These are phyloP conservation scores for Aschersonia sp. DNA, from an alignment of 2,329 filamentous ascomycete genomes.

Conservation along the genomic window DNA sequence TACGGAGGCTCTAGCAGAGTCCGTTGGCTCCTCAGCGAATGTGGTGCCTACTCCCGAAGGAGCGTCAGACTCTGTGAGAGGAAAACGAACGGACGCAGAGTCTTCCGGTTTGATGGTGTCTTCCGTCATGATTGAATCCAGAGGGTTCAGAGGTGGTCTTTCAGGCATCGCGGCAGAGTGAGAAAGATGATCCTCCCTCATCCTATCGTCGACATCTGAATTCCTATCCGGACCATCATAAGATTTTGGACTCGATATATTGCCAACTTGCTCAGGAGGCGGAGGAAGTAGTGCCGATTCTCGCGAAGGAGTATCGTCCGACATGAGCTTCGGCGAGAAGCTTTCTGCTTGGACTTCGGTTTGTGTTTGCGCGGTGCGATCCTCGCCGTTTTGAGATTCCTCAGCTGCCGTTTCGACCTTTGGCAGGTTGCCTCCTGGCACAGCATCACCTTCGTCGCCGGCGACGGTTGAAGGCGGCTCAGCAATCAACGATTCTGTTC, in stretches of 20 bases:
- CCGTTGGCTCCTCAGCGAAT: conserved; percentile 10
- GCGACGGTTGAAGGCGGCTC: conserved; percentile 18
- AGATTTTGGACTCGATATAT: conserved; percentile 20
- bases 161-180: conserved; percentile 8
- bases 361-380: conserved; percentile 4
- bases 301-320: neutral
- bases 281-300: conserved; percentile 17
- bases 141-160: conserved; percentile 11
- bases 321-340: neutral
- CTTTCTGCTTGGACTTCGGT: neutral
- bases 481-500: conserved; percentile 11
- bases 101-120: conserved; percentile 23
- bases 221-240: conserved; percentile 11
- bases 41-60: conserved; percentile 12
- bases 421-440: conserved; percentile 11
- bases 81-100: conserved; percentile 18
- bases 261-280: conserved; percentile 24
- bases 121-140: conserved; percentile 20
- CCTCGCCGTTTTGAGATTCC: neutral
- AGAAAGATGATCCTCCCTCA: conserved; percentile 10
- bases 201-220: conserved; percentile 12
- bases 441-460: conserved; percentile 13
- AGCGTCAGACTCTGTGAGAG: conserved; percentile 14
- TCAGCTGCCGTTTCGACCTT: neutral
- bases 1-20: conserved; percentile 2